Conservation (phyloP, 2,329 filamentous ascomycete species). For the Didymella glomerata region DNA sequence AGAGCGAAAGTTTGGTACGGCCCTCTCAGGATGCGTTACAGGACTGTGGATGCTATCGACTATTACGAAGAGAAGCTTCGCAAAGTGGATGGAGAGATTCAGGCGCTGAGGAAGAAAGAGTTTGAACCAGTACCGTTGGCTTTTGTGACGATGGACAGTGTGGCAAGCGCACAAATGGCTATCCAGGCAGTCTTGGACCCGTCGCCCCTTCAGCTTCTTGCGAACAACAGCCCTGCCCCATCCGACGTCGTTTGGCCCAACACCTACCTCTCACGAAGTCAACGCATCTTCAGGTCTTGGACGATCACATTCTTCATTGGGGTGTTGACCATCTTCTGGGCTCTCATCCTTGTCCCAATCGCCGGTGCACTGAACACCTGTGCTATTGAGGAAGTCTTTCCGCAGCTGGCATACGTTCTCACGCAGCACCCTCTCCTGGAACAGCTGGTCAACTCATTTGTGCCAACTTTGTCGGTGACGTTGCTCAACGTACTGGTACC, state of each 20-base stretch:
- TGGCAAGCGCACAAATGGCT: slow-evolving; percentile 91
- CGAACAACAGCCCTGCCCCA: slow-evolving; percentile 85
- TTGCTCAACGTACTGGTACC: slow-evolving; percentile 89
- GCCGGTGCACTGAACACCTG: slow-evolving; percentile 83
- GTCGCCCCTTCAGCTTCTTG: slow-evolving; percentile 82
- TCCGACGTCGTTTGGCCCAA: slow-evolving; percentile 95
- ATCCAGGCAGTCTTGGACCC: slow-evolving; percentile 94
- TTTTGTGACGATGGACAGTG: slow-evolving; percentile 97
- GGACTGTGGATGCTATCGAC: slow-evolving; percentile 87
- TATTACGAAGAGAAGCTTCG: slow-evolving; percentile 90
- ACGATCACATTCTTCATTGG: slow-evolving; percentile 82
- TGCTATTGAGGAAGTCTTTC: slow-evolving; percentile 77
- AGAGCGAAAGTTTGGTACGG: slow-evolving; percentile 81
- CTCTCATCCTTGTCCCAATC: slow-evolving; percentile 79
- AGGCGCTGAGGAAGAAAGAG: slow-evolving; percentile 73
- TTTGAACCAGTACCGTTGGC: slow-evolving; percentile 84
- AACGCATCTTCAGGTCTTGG: slow-evolving; percentile 82
- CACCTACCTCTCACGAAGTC: slow-evolving; percentile 80
- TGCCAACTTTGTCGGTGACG: slow-evolving; percentile 86
- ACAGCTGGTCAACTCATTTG: slow-evolving; percentile 83
- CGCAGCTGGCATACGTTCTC: slow-evolving; percentile 73
- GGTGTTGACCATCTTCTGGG: slow-evolving; percentile 86
- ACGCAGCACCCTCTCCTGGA: slow-evolving; percentile 72
- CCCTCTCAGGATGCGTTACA: slow-evolving; percentile 73
- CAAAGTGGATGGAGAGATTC: slow-evolving; percentile 78